Conservation (phyloP, 192 early-diverging fungal species). For the Geranomyces michiganensis region DNA sequence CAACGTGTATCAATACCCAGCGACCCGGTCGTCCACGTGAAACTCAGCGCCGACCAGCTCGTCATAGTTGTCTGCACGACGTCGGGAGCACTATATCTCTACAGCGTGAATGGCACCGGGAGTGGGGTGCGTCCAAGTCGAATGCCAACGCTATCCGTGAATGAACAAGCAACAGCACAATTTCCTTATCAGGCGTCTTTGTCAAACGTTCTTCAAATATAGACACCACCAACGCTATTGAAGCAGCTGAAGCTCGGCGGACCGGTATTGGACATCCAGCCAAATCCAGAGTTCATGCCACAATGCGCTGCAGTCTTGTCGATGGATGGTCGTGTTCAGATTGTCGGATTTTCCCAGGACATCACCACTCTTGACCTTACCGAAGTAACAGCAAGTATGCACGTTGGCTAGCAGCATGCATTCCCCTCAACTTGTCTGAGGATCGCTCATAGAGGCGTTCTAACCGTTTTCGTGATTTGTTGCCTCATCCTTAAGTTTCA, state of each 20-base stretch:
- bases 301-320: constrained; percentile 16
- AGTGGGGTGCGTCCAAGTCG: not conserved
- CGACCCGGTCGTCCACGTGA: constrained; percentile 11
- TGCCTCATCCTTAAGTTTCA: constrained; percentile 43
- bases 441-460: not conserved
- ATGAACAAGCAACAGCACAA: no score
- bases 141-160: no score
- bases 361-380: constrained; percentile 40
- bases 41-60: constrained; percentile 15
- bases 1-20: not conserved
- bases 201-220: not conserved
- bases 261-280: constrained; percentile 19
- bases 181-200: no score
- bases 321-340: constrained; percentile 15
- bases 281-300: constrained; percentile 18
- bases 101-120: not conserved
- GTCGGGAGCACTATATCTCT: not conserved
- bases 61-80: not conserved
- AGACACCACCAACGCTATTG: constrained; percentile 11
- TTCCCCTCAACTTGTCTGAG: not conserved
- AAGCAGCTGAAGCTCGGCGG: not conserved
- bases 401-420: not conserved
- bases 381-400: constrained; percentile 31
- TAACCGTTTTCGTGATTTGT: no score
- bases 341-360: not conserved